Conservation (phyloP, 2,329 filamentous ascomycete species). For the Trichophyton rubrum region DNA sequence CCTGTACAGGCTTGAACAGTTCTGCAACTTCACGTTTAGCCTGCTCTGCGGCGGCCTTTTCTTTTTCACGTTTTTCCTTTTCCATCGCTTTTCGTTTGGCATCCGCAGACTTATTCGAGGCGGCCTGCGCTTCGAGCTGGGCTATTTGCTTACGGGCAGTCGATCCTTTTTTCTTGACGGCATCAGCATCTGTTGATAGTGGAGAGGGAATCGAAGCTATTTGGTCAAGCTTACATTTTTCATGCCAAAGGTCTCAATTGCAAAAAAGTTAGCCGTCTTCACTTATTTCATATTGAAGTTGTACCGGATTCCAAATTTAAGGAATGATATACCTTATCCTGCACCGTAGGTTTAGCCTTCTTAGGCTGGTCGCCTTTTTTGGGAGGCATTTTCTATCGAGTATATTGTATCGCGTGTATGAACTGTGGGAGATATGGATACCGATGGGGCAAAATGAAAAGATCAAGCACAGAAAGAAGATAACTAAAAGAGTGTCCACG, state of each 20-base stretch:
- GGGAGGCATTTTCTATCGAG: slow-evolving; percentile 32
- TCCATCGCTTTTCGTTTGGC: slow-evolving; percentile 67
- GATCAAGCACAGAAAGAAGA: background rate
- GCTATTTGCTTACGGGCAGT: slow-evolving; percentile 83
- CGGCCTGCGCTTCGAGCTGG: slow-evolving; percentile 62
- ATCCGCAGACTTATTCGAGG: slow-evolving; percentile 65
- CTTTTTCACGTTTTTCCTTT: slow-evolving; percentile 57
- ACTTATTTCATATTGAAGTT: background rate
- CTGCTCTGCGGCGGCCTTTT: slow-evolving; percentile 81
- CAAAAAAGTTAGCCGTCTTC: background rate
- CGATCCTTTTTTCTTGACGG: slow-evolving; percentile 67
- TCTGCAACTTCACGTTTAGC: slow-evolving; percentile 69
- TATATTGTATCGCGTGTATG: background rate
- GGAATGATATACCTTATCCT: slow-evolving; percentile 54
- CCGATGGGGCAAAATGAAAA: background rate
- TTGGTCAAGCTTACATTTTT: slow-evolving; percentile 56
- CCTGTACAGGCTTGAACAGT: slow-evolving; percentile 80
- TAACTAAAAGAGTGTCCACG: background rate
- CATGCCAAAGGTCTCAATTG: slow-evolving; percentile 76
- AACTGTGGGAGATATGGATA: background rate
- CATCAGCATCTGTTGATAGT: background rate
- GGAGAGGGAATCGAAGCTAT: background rate
- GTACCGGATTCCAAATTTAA: background rate
- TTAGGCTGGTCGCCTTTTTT: slow-evolving; percentile 35
- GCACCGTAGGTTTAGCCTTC: slow-evolving; percentile 46